These are phyloP conservation scores for Trichophyton verrucosum DNA, from an alignment of 2,329 filamentous ascomycete genomes.

Conservation along the genomic window DNA sequence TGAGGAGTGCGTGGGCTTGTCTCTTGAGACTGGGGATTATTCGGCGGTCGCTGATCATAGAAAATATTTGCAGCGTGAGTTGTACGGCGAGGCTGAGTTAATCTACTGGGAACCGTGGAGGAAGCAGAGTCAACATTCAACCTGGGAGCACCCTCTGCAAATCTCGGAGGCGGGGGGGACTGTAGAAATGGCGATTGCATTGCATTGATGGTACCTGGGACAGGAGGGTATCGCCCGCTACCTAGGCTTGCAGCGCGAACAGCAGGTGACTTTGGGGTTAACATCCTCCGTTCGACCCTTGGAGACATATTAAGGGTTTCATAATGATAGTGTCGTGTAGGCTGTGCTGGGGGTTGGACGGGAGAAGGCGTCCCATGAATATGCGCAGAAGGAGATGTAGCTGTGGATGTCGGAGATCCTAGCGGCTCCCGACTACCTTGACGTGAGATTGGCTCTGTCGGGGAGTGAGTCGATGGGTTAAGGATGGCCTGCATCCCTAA, in stretches of 20 bases:
- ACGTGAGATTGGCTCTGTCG: slow-evolving; percentile 11
- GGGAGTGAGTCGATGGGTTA: slow-evolving; percentile 24
- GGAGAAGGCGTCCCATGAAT: slow-evolving; percentile 9
- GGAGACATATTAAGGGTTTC: slow-evolving; percentile 25
- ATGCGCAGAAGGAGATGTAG: slow-evolving; percentile 8
- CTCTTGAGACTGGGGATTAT: slow-evolving; percentile 9
- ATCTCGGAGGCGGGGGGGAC: slow-evolving; percentile 19
- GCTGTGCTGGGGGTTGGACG: slow-evolving; percentile 8
- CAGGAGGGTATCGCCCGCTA: slow-evolving; percentile 15
- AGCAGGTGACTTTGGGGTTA: slow-evolving; percentile 28
- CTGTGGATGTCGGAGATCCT: slow-evolving; percentile 13
- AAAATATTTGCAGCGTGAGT: not conserved
- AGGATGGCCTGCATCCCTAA: slow-evolving; percentile 32
- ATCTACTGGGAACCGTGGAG: slow-evolving; percentile 2
- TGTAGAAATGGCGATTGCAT: slow-evolving; percentile 27
- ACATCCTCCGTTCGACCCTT: slow-evolving; percentile 20
- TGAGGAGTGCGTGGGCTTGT: slow-evolving; percentile 10
- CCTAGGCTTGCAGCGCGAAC: slow-evolving; percentile 22
- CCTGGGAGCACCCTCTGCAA: not conserved
- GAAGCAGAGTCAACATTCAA: slow-evolving; percentile 2
- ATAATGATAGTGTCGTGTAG: slow-evolving; percentile 10
- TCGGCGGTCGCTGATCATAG: slow-evolving; percentile 1
- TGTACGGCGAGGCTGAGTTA: slow-evolving; percentile 7
- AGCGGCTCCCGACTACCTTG: slow-evolving; percentile 19
- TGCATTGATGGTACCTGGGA: slow-evolving; percentile 20